Evolutionary conservation across 2,329 filamentous ascomycete genomes (phyloP).

Genomic region (Venturia pyrina): DNA sequence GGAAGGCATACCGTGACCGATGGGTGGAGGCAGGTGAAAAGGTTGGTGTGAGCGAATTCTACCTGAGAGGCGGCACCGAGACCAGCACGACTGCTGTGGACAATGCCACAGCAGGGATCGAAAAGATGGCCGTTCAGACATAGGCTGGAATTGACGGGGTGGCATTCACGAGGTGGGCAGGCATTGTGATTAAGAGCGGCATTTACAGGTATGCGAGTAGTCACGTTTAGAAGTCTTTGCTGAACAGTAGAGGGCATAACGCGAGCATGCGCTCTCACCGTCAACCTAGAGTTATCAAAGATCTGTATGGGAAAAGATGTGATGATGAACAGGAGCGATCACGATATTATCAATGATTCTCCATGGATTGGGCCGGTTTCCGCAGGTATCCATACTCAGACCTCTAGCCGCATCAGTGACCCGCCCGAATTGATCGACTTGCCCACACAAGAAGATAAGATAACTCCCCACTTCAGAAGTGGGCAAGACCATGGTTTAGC

Average conservation of each 20-base stretch:
- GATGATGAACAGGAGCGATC: neutral
- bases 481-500: neutral
- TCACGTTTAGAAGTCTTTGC: neutral
- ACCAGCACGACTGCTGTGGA: neutral
- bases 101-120: neutral
- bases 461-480: neutral
- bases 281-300: neutral
- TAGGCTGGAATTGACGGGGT: neutral
- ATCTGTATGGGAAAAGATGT: neutral
- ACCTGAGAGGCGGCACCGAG: conserved; percentile 61
- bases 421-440: neutral
- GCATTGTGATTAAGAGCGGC: neutral
- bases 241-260: neutral
- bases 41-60: conserved; percentile 79
- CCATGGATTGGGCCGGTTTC: neutral
- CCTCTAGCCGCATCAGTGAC: neutral
- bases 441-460: neutral
- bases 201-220: neutral
- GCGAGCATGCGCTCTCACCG: neutral
- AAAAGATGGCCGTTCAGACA: neutral
- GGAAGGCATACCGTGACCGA: conserved; percentile 51
- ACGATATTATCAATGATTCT: neutral
- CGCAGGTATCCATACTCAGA: neutral
- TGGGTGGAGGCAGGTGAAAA: conserved; percentile 74
- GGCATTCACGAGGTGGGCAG: neutral